Evolutionary conservation across 1,284 basidiomycete genomes (phyloP).

Genomic region (Rugosomyces carneus): DNA sequence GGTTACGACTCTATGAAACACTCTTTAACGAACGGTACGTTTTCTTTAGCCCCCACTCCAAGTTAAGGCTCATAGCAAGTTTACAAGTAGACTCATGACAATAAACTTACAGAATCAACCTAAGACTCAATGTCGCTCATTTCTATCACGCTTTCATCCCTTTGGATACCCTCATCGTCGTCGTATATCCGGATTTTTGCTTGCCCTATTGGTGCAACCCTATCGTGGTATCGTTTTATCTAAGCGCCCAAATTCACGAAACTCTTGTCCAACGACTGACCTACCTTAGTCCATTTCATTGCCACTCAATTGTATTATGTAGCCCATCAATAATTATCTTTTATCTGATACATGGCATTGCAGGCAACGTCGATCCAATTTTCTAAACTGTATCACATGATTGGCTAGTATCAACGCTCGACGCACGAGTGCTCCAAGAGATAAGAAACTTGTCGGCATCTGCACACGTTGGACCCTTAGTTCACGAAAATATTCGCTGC

Average conservation of each 20-base stretch:
- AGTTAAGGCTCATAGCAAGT: no score
- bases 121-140: no score
- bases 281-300: constrained; percentile 14
- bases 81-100: no score
- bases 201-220: constrained; percentile 10
- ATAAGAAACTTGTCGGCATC: neutral
- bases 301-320: constrained; percentile 20
- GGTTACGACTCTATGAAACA: no score
- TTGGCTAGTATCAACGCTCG: neutral
- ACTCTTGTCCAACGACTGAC: constrained; percentile 14
- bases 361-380: no score
- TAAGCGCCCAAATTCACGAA: constrained; percentile 14
- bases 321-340: constrained; percentile 14
- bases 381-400: constrained; percentile 16
- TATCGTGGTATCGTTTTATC: no score
- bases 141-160: no score
- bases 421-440: neutral
- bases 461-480: constrained; percentile 15
- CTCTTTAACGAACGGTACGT: no score
- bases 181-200: constrained; percentile 17
- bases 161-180: constrained; percentile 14
- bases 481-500: constrained; percentile 14
- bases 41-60: no score
- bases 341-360: neutral
- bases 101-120: no score